phyloP scores from a whole-genome alignment of 164 flowering plant species.

The Magnolia sinica region DNA sequence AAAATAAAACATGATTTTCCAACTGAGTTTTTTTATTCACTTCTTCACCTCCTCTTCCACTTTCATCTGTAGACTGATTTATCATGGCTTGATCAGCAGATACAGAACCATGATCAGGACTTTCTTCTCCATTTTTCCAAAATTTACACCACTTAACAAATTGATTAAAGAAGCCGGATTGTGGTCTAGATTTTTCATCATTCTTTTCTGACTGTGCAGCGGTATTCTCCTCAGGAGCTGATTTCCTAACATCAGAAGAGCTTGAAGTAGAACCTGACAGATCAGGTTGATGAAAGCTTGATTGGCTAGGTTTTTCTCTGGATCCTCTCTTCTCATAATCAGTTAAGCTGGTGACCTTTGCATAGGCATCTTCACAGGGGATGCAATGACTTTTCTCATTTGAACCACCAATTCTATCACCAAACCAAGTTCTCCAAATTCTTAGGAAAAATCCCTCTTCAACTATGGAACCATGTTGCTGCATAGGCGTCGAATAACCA shows the following conservation, averaged over 20 bases:
- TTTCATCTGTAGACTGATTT: not conserved
- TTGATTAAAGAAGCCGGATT: slow-evolving; percentile 22
- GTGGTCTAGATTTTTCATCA: slow-evolving; percentile 17
- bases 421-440: slow-evolving; percentile 45
- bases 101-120: slow-evolving; percentile 1
- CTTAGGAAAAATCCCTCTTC: slow-evolving; percentile 35
- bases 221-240: slow-evolving; percentile 12
- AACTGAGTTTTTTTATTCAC: slow-evolving; percentile 13
- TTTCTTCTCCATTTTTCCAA: slow-evolving; percentile 16
- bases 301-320: slow-evolving; percentile 11
- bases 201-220: slow-evolving; percentile 4
- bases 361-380: not conserved
- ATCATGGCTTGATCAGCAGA: slow-evolving; percentile 9
- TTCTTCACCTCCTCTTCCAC: slow-evolving; percentile 16
- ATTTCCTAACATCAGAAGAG: slow-evolving; percentile 19
- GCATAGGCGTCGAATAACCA: slow-evolving; percentile 6
- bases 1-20: slow-evolving; percentile 32
- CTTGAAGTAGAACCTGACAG: slow-evolving; percentile 11
- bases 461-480: slow-evolving; percentile 22
- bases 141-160: slow-evolving; percentile 35
- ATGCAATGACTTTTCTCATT: not conserved
- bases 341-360: not conserved
- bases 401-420: slow-evolving; percentile 11
- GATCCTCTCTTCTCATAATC: slow-evolving; percentile 10
- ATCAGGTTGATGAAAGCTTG: slow-evolving; percentile 10